A percentile compares a stretch with the other conserved stretches of the same genome.
phyloP scores from a whole-genome alignment of 179 eudicot species.

The Nepenthes alata region DNA sequence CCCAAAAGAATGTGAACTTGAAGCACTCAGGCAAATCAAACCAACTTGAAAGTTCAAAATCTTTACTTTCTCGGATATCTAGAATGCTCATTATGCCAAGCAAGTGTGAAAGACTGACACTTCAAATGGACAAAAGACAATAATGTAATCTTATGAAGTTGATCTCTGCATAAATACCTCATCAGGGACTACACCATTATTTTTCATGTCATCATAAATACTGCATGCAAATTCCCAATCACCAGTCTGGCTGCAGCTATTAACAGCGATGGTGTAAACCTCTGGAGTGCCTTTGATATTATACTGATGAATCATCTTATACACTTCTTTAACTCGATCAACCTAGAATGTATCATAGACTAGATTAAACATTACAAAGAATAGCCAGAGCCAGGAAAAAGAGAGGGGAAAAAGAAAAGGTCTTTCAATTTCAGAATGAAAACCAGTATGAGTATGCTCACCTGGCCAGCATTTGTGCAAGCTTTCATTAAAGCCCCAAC shows the following conservation, averaged over 20 bases:
- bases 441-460: slow-evolving; percentile 23
- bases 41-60: background rate
- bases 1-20: too few species aligned
- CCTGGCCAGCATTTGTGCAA: slow-evolving; percentile 78
- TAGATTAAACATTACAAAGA: background rate
- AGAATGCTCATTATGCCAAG: background rate
- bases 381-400: background rate
- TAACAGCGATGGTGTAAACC: slow-evolving; percentile 90
- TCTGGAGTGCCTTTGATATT: slow-evolving; percentile 87
- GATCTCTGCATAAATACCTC: slow-evolving; percentile 40
- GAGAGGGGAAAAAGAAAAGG: background rate
- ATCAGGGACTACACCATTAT: slow-evolving; percentile 71
- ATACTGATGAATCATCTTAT: slow-evolving; percentile 59
- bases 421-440: background rate
- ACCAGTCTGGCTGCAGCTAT: slow-evolving; percentile 72
- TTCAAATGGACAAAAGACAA: background rate
- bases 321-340: slow-evolving; percentile 67
- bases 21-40: too few species aligned
- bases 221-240: slow-evolving; percentile 95
- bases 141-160: background rate
- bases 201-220: slow-evolving; percentile 71
- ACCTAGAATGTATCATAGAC: slow-evolving; percentile 25
- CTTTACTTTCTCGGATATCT: too few species aligned
- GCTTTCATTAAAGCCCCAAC: slow-evolving; percentile 90
- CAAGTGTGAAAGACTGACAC: background rate